Conservation (phyloP, 1,284 basidiomycete genomes). For the Malassezia arunalokei region DNA sequence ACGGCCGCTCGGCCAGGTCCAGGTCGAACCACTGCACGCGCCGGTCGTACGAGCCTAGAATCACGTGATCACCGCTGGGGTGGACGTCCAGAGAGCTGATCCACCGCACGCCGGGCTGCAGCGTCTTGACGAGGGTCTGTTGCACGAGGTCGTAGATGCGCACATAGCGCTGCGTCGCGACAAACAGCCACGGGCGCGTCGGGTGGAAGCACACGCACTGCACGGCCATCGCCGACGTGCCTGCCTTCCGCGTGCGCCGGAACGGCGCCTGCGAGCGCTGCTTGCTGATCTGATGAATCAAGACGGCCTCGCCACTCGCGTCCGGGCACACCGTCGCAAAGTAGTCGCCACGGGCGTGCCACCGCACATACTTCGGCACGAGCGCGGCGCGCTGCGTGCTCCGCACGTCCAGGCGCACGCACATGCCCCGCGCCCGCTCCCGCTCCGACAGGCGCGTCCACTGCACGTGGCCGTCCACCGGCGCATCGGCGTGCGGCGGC, state of each 20-base stretch:
- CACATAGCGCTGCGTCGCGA: conserved; percentile 95
- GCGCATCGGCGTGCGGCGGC: conserved; percentile 36
- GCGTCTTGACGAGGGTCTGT: conserved; percentile 81
- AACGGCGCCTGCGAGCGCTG: conserved; percentile 95
- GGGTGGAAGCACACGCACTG: conserved; percentile 93
- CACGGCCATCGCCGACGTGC: conserved; percentile 52
- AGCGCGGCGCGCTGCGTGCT: background rate
- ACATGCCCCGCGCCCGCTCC: conserved; percentile 50
- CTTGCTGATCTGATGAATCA: conserved; percentile 87
- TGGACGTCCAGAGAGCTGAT: conserved; percentile 94
- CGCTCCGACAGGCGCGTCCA: conserved; percentile 51
- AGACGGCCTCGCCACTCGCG: conserved; percentile 56
- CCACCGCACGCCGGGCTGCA: conserved; percentile 87
- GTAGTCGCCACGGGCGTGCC: conserved; percentile 94
- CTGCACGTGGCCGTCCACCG: conserved; percentile 47
- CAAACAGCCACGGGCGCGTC: conserved; percentile 84
- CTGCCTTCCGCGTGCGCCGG: conserved; percentile 65
- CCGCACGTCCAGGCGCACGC: conserved; percentile 36
- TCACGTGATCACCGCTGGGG: conserved; percentile 69
- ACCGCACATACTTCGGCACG: conserved; percentile 67
- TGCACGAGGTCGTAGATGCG: conserved; percentile 87
- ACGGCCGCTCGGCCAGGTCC: conserved; percentile 86
- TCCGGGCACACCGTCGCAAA: conserved; percentile 62
- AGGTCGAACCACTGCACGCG: conserved; percentile 98
- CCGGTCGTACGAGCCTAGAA: conserved; percentile 92